Conservation (phyloP, 495 filamentous ascomycete genomes). For the Paragyromitra xinjiangensis region DNA sequence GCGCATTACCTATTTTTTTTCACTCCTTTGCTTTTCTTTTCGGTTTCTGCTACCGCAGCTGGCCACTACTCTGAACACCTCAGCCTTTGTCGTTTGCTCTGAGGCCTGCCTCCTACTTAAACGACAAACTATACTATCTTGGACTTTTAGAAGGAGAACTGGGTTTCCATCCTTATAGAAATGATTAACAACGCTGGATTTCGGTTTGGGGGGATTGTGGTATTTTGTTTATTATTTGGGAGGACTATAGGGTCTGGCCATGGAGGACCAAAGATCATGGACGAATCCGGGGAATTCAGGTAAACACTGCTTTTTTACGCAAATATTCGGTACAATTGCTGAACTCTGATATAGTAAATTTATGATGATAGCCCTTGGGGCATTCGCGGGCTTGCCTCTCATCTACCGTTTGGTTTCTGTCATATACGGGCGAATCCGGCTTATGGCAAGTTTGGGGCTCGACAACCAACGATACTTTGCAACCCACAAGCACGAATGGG, state of each 20-base stretch:
- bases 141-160: conserved; percentile 10
- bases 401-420: conserved; percentile 68
- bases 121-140: conserved; percentile 18
- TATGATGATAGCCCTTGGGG: conserved; percentile 60
- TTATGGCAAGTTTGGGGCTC: conserved; percentile 73
- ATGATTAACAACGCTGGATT: conserved; percentile 29
- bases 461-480: conserved; percentile 70
- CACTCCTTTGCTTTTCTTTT: conserved; percentile 14
- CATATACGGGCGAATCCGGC: conserved; percentile 74
- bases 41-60: conserved; percentile 27
- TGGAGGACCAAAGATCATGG: background rate
- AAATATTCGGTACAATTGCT: background rate
- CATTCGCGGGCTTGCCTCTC: conserved; percentile 65
- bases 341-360: conserved; percentile 45
- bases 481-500: conserved; percentile 61
- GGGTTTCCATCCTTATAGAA: conserved; percentile 5
- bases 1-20: conserved; percentile 16
- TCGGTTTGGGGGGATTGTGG: conserved; percentile 26
- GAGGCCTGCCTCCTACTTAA: conserved; percentile 1
- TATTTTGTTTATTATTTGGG: conserved; percentile 36
- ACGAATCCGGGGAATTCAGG: conserved; percentile 40
- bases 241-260: conserved; percentile 1
- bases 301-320: background rate
- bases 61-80: conserved; percentile 15
- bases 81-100: conserved; percentile 1